These are phyloP conservation scores for Strigomonas oncopelti DNA, from an alignment of 208 protist genomes.

Conservation along the genomic window DNA sequence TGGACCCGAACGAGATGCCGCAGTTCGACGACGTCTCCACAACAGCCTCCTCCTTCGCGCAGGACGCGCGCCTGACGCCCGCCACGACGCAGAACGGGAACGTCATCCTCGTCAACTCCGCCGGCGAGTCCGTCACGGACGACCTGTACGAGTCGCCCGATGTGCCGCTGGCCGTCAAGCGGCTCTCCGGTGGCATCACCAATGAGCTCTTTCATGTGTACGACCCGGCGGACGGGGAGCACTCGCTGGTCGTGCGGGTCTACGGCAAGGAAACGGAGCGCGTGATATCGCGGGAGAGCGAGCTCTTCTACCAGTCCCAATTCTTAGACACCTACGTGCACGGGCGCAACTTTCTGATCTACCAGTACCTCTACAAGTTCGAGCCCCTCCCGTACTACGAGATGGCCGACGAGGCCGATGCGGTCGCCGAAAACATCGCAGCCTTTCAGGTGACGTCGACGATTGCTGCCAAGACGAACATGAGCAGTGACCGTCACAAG, in stretches of 20 bases:
- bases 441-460: constrained; percentile 79
- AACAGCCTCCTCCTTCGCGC: neutral
- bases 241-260: constrained; percentile 80
- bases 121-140: constrained; percentile 27
- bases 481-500: constrained; percentile 25
- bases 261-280: constrained; percentile 89
- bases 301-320: constrained; percentile 88
- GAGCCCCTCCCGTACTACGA: constrained; percentile 63
- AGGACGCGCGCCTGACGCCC: neutral
- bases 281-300: constrained; percentile 83
- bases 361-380: constrained; percentile 69
- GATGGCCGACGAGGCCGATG: constrained; percentile 44
- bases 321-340: constrained; percentile 77
- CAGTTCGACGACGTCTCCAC: neutral
- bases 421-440: constrained; percentile 56
- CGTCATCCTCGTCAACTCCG: constrained; percentile 36
- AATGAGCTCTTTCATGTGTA: constrained; percentile 88
- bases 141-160: neutral
- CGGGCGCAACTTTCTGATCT: constrained; percentile 79
- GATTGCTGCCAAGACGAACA: constrained; percentile 30
- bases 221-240: constrained; percentile 29
- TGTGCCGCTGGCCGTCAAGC: constrained; percentile 49
- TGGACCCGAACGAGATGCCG: neutral
- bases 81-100: constrained; percentile 32
- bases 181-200: constrained; percentile 83